Evolutionary conservation across 768 basidiomycete genomes (phyloP).

Genomic region (Xerocomellus amylosporus): DNA sequence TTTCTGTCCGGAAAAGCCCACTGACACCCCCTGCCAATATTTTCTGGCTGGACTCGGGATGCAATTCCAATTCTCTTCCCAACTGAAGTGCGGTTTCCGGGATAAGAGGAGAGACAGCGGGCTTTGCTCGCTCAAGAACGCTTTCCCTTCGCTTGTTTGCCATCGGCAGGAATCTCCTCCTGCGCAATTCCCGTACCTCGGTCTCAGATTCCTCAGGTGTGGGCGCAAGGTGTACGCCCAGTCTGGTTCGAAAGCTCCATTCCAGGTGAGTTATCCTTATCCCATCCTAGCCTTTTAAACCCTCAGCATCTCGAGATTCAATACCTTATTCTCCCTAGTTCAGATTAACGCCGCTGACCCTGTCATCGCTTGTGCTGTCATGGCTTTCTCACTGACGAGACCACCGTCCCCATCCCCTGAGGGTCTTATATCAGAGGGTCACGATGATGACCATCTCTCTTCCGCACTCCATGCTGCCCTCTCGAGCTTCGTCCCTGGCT

Average conservation of each 20-base stretch:
- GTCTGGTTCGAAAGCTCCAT: conserved; percentile 12
- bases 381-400: conserved; percentile 36
- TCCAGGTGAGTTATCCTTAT: background rate
- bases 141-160: background rate
- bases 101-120: conserved; percentile 8
- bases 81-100: conserved; percentile 6
- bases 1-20: background rate
- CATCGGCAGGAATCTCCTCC: background rate
- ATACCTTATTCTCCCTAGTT: background rate
- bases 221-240: background rate
- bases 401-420: conserved; percentile 33
- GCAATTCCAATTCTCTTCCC: conserved; percentile 10
- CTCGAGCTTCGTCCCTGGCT: conserved; percentile 25
- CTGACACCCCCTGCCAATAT: background rate
- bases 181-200: background rate
- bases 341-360: conserved; percentile 10
- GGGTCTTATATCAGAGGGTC: conserved; percentile 21
- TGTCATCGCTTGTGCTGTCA: conserved; percentile 19
- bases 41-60: conserved; percentile 14
- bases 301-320: background rate
- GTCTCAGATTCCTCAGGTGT: background rate
- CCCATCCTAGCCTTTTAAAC: background rate
- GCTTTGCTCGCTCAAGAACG: background rate
- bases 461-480: conserved; percentile 41
- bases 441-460: conserved; percentile 35